Evolutionary conservation across 768 basidiomycete species (phyloP).

Genomic region (Fibroporia radiculosa): DNA sequence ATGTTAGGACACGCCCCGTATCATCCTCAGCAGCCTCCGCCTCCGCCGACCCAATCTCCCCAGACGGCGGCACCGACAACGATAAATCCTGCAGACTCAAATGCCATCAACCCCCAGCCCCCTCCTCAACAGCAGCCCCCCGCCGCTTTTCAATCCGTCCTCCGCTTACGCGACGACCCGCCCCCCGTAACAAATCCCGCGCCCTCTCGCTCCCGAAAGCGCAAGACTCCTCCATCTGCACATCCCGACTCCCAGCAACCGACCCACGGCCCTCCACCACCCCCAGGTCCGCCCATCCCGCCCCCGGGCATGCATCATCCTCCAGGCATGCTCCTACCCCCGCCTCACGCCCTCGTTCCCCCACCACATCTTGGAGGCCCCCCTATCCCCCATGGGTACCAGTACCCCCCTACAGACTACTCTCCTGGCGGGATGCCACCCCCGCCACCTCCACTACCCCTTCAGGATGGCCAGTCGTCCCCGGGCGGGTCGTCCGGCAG

Average conservation of each 20-base stretch:
- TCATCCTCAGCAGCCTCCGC: constrained; percentile 19
- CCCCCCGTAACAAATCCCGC: constrained; percentile 29
- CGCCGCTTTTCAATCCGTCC: constrained; percentile 25
- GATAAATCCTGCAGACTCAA: constrained; percentile 8
- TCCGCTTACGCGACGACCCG: constrained; percentile 60
- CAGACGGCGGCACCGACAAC: constrained; percentile 10
- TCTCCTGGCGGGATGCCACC: constrained; percentile 42
- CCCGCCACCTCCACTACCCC: constrained; percentile 19
- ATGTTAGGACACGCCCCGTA: constrained; percentile 26
- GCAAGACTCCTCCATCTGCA: constrained; percentile 55
- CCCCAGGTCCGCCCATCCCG: constrained; percentile 27
- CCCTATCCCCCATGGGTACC: constrained; percentile 27
- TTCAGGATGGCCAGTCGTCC: constrained; percentile 11
- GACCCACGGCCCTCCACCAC: constrained; percentile 20
- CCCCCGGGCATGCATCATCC: constrained; percentile 38
- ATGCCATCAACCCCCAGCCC: constrained; percentile 8
- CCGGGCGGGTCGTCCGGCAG: constrained; percentile 29
- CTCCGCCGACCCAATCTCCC: constrained; percentile 14
- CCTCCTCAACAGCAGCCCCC: constrained; percentile 15
- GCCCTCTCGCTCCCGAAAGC: constrained; percentile 47
- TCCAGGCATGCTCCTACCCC: constrained; percentile 29
- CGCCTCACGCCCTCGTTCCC: constrained; percentile 25
- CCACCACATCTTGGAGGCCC: constrained; percentile 21
- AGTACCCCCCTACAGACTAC: constrained; percentile 44
- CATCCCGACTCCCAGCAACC: constrained; percentile 5